Evolutionary conservation across 2,329 filamentous ascomycete species (phyloP), one percentile per base, ranked within the genome.

Genomic region (Aspergillus carbonarius): DNA sequence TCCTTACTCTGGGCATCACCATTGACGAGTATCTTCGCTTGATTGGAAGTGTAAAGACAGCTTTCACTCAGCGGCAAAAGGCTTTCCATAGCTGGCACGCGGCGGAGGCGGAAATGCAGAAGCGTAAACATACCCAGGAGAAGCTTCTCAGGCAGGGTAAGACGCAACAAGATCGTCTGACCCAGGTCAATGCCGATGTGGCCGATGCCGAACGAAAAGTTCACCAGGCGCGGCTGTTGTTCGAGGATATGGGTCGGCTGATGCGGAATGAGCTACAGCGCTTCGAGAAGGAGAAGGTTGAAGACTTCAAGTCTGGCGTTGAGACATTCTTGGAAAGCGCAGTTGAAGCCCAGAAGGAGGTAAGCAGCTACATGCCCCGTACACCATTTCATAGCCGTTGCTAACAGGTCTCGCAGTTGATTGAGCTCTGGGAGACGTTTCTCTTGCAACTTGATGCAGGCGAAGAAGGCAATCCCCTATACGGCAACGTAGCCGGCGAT

Each of bases 341-440:
- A 3, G 92, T 99, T 4, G 95, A 99, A 78, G 95, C 93, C 56
- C 95, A 99, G 79, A 99, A 99, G 78, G 95, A 99, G 88, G 93
- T 95, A 74, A 76, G 85, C 20, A 54, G 48, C 48, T 48, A 23
- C 34, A 17, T 25, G 8, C 32, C 15, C n/a, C 5, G 17, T 50
- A 39, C 30, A 15, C 39, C n/a, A n/a, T 18, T 17, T n/a, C 39
- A 15, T 3, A 48, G 13, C 47, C 23, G 9, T 32, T 25, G 17
- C 62, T 63, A 47, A 62, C 3, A 9, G 42, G 42, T 40, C 15
- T 44, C 55, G 13, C 88, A 88, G 85, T 78, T 88, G 62, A 88
- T 88, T 70, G 95, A 99, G 77, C 88, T 98, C 62, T 99, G 95
- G 95, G 95, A 99, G 78, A 98, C 95, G 0, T 99, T 96, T 80